Evolutionary conservation across 208 protist species (phyloP), one percentile per base, ranked within the genome.

Genomic region (Acanthamoeba sp.): DNA sequence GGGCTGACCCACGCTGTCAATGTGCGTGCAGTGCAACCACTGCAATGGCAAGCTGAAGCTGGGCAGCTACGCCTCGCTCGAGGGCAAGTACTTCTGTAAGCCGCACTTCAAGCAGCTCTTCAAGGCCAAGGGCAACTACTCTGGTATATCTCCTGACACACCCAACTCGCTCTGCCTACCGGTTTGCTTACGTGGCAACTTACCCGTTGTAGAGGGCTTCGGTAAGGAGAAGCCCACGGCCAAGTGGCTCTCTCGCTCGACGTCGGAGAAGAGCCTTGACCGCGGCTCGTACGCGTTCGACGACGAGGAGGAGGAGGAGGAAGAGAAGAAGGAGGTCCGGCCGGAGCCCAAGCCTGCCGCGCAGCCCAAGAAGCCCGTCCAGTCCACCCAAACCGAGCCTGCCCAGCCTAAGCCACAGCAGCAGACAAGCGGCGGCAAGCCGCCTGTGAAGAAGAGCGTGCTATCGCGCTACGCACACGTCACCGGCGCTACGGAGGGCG

Each of bases 71-170:
- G 85, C 85, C 22, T 91, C 85, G 18, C 85, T 91, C 24, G 85
- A 91, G 42, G 85, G 85, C 32, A 91, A 91, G 32, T 91, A 91
- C 38, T 91, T 73, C 36, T 91, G 85, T 24, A 91, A 91, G 34
- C 85, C 85, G 22, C 85, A 91, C 85, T 91, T 91, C 85, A 91
- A 91, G 57, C 85, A 91, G 85, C 34, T 91, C 18, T 91, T 91
- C 85, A 71, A 62, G 27, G 45, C 57, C 24, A 91, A 91, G 59
- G 85, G 85, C 36, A 91, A 87, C 78, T 87, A 87, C 78, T 87
- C 85, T 5, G 48, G 42, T 85, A 85, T 38, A n/a, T 73, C 64
- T 73, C 12, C 6, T 20, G 24, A 10, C 24, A 14, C 32, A 6
- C 32, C 64, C 40, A 40, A 52, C 27, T 82, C 9, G 1, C 71